phyloP scores from a whole-genome alignment of 2,329 filamentous ascomycete species.

The Beauveria caledonica region DNA sequence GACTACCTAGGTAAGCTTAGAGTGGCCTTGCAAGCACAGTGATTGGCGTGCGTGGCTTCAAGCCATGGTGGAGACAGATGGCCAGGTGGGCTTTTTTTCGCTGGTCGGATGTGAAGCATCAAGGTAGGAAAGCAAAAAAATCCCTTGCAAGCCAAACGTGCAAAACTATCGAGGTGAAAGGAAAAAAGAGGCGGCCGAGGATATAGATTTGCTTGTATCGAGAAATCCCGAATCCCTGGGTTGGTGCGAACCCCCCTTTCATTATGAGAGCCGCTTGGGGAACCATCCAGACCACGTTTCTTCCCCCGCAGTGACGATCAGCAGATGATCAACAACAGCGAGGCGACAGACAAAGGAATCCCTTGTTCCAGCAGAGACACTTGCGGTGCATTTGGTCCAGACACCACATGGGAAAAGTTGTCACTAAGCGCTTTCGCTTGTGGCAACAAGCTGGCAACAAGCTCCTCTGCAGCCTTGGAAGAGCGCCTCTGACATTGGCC shows the following conservation, averaged over 20 bases:
- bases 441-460: neutral
- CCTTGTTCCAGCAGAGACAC: neutral
- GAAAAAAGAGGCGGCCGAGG: neutral
- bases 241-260: neutral
- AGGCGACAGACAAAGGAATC: neutral
- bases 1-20: too few relatives aligned
- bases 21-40: neutral
- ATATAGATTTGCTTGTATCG: neutral
- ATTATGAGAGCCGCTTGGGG: neutral
- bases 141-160: neutral
- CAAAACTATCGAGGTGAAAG: neutral
- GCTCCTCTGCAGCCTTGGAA: neutral
- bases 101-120: neutral
- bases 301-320: slow-evolving; percentile 8
- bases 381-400: neutral
- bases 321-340: neutral
- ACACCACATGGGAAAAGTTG: neutral
- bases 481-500: slow-evolving; percentile 1
- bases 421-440: too few relatives aligned
- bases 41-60: neutral
- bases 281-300: slow-evolving; percentile 1
- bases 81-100: neutral
- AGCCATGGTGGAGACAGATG: slow-evolving; percentile 2
- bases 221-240: neutral
- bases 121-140: neutral